These are phyloP conservation scores for Aspergillus tamarii DNA, from an alignment of 2,329 filamentous ascomycete genomes.

Conservation along the genomic window DNA sequence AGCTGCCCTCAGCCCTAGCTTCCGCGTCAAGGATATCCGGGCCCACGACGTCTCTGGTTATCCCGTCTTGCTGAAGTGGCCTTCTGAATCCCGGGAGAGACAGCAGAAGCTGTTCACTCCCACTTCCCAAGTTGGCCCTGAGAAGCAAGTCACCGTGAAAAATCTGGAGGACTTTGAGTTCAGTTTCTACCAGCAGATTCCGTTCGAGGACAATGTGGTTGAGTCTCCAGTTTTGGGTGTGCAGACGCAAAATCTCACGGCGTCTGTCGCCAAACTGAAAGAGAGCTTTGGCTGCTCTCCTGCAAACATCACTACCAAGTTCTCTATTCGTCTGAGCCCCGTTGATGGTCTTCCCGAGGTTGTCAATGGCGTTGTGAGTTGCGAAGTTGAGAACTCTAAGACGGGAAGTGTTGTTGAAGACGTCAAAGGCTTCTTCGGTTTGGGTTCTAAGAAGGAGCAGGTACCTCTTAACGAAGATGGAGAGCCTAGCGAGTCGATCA, in stretches of 20 bases:
- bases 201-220: constrained; percentile 41
- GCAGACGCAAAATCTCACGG: constrained; percentile 82
- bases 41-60: constrained; percentile 77
- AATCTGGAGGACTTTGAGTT: constrained; percentile 81
- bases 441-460: constrained; percentile 89
- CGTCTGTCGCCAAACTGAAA: constrained; percentile 75
- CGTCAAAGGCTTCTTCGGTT: constrained; percentile 94
- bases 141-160: constrained; percentile 83
- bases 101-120: constrained; percentile 83
- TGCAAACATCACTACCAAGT: constrained; percentile 77
- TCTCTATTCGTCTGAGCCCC: constrained; percentile 71
- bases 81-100: constrained; percentile 68
- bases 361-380: constrained; percentile 75
- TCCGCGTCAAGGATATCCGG: constrained; percentile 96
- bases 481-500: constrained; percentile 52
- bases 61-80: constrained; percentile 75
- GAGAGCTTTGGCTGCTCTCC: constrained; percentile 77
- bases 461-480: constrained; percentile 67
- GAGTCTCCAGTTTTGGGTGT: constrained; percentile 69
- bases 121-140: constrained; percentile 72
- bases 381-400: constrained; percentile 75
- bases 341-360: constrained; percentile 82
- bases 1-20: constrained; percentile 87
- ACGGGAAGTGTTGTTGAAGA: constrained; percentile 87
- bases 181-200: constrained; percentile 75